These are phyloP conservation scores for Passiflora organensis DNA, from an alignment of 345 rosid species.

Conservation along the genomic window DNA sequence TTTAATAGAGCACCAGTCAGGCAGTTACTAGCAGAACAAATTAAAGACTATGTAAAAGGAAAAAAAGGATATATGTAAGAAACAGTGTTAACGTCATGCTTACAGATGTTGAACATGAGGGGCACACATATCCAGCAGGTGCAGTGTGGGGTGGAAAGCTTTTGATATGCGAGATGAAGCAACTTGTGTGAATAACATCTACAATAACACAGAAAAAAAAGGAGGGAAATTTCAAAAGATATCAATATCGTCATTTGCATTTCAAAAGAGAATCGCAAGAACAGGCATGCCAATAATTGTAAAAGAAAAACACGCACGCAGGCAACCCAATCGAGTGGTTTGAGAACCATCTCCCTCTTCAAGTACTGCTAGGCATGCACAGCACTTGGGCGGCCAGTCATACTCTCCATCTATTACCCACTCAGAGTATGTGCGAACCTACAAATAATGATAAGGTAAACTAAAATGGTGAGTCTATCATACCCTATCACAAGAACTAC, in stretches of 20 bases:
- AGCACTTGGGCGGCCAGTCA: slow-evolving; percentile 92
- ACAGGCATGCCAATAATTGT: slow-evolving; percentile 16
- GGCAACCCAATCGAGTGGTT: slow-evolving; percentile 93
- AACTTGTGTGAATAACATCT: slow-evolving; percentile 88
- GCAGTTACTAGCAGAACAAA: not conserved
- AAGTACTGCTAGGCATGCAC: slow-evolving; percentile 66
- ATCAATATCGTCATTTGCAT: slow-evolving; percentile 9
- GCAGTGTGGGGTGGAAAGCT: slow-evolving; percentile 95
- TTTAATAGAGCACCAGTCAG: no score
- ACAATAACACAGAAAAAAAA: slow-evolving; percentile 7
- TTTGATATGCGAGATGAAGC: slow-evolving; percentile 75
- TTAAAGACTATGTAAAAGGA: not conserved
- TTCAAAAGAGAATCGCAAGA: slow-evolving; percentile 5
- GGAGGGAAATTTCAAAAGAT: slow-evolving; percentile 18
- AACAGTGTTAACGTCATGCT: slow-evolving; percentile 11
- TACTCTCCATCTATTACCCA: slow-evolving; percentile 99
- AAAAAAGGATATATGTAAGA: not conserved
- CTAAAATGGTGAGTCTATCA: not conserved
- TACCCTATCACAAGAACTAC: not conserved
- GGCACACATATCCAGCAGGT: slow-evolving; percentile 93
- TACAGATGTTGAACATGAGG: slow-evolving; percentile 82
- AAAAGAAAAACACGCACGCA: slow-evolving; percentile 75
- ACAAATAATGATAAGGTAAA: slow-evolving; percentile 12
- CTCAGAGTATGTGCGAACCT: slow-evolving; percentile 96
- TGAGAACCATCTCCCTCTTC: slow-evolving; percentile 60